Conservation (phyloP, 2,329 filamentous ascomycete genomes). For the Pseudocercospora pini-densiflorae region DNA sequence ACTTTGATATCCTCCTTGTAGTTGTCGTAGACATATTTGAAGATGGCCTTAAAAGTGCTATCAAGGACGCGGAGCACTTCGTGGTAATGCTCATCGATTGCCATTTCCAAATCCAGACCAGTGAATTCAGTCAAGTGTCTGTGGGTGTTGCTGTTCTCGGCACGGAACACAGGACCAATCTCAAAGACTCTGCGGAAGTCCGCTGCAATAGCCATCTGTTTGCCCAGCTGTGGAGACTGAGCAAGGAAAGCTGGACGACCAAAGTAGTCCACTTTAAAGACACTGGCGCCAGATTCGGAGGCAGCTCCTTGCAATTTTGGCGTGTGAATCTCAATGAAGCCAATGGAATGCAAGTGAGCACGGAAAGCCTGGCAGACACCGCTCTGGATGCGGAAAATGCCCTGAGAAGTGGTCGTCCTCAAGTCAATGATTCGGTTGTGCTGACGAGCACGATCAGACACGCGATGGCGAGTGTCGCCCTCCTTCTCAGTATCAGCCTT, state of each 20-base stretch:
- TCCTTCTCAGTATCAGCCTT: conserved; percentile 61
- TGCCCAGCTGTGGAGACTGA: conserved; percentile 88
- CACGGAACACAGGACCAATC: conserved; percentile 86
- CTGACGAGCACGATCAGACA: conserved; percentile 74
- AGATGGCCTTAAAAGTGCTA: conserved; percentile 77
- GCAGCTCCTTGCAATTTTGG: conserved; percentile 89
- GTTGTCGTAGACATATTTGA: conserved; percentile 70
- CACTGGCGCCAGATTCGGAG: conserved; percentile 87
- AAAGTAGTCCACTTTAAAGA: conserved; percentile 93
- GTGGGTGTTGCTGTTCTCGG: conserved; percentile 95
- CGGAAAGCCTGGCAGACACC: conserved; percentile 82
- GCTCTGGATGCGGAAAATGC: conserved; percentile 85
- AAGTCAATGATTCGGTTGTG: conserved; percentile 82
- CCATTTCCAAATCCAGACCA: conserved; percentile 91
- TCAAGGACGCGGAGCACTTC: conserved; percentile 83
- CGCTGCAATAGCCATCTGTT: conserved; percentile 89
- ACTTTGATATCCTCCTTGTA: conserved; percentile 75
- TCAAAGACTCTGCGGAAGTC: conserved; percentile 92
- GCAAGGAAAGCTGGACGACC: conserved; percentile 84
- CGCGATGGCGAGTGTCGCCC: conserved; percentile 62
- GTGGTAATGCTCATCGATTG: conserved; percentile 85
- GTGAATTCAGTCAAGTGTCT: conserved; percentile 94
- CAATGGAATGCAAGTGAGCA: conserved; percentile 70
- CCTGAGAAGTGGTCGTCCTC: conserved; percentile 82
- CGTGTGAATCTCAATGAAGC: conserved; percentile 92